phyloP scores from a whole-genome alignment of 805 yeast genomes.

The Vanderwaltozyma yarrowii region DNA sequence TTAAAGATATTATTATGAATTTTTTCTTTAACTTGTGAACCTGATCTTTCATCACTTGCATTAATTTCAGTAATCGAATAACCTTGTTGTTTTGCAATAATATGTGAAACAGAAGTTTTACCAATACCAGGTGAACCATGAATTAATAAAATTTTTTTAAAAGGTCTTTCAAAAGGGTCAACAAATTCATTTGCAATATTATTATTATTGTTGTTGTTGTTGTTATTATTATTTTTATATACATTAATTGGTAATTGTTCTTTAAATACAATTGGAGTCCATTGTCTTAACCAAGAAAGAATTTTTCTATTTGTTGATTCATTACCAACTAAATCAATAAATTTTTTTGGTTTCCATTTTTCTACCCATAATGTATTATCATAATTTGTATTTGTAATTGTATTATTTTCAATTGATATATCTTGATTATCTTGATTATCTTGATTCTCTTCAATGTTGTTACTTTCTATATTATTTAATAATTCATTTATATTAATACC shows the following conservation, averaged over 20 bases:
- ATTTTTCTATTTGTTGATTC: conserved; percentile 52
- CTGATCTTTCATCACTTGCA: conserved; percentile 73
- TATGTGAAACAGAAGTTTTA: conserved; percentile 80
- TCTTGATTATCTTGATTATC: neutral
- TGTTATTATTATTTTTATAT: conserved; percentile 3
- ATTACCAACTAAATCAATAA: conserved; percentile 59
- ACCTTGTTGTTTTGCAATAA: conserved; percentile 72
- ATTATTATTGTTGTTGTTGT: conserved; percentile 4
- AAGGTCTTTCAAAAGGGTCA: conserved; percentile 41
- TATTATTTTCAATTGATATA: neutral
- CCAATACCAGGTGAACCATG: conserved; percentile 95
- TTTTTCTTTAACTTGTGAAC: conserved; percentile 43
- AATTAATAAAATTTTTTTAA: conserved; percentile 53
- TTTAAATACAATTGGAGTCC: conserved; percentile 53
- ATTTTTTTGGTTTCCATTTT: conserved; percentile 56
- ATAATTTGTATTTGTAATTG: neutral
- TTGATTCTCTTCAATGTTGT: neutral
- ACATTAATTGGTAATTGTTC: conserved; percentile 27
- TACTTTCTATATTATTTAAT: conserved; percentile 25
- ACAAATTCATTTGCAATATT: conserved; percentile 4
- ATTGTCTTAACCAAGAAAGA: conserved; percentile 53
- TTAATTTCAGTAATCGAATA: conserved; percentile 75
- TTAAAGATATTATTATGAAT: conserved; percentile 54
- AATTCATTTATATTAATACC: conserved; percentile 33
- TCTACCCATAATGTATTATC: conserved; percentile 40